phyloP scores from a whole-genome alignment of 352 stramenopile species.

The Bremia lactucae region DNA sequence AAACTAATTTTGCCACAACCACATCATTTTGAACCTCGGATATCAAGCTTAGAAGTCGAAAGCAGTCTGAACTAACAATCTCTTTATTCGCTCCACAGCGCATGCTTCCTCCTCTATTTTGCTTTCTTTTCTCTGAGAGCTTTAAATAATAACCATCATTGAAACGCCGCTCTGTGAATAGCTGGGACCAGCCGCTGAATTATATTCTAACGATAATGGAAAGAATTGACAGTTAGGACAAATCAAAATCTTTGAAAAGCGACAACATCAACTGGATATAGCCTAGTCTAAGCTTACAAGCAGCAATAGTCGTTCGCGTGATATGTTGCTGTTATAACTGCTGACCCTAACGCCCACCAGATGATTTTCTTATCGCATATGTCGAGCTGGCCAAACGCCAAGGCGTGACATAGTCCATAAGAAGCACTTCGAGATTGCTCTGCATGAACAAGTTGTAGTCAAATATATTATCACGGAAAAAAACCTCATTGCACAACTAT shows the following conservation, averaged over 20 bases:
- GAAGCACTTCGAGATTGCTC: too few relatives aligned
- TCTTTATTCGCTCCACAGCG: slow-evolving; percentile 9
- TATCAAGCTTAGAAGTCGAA: slow-evolving; percentile 43
- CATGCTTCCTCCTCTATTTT: slow-evolving; percentile 4
- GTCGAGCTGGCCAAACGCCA: too few relatives aligned
- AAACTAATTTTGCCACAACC: slow-evolving; percentile 55
- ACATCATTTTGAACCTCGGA: slow-evolving; percentile 54
- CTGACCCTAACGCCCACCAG: too few relatives aligned
- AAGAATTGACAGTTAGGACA: slow-evolving; percentile 3
- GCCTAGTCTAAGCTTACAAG: not conserved
- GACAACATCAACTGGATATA: not conserved
- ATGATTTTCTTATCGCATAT: too few relatives aligned
- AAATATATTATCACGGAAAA: too few relatives aligned
- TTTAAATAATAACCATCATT: slow-evolving; percentile 1
- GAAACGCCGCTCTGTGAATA: not conserved
- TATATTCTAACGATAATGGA: not conserved
- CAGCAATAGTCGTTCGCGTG: not conserved
- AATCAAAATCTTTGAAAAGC: slow-evolving; percentile 3
- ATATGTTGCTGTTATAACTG: too few relatives aligned
- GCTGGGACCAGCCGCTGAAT: slow-evolving; percentile 2
- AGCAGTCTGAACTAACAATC: slow-evolving; percentile 28
- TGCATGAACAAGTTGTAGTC: too few relatives aligned
- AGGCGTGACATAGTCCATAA: too few relatives aligned
- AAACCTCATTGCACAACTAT: too few relatives aligned
- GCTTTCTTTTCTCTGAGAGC: slow-evolving; percentile 7